Conservation (phyloP, 1,284 basidiomycete genomes). For the Garcileccinum viscosum region DNA sequence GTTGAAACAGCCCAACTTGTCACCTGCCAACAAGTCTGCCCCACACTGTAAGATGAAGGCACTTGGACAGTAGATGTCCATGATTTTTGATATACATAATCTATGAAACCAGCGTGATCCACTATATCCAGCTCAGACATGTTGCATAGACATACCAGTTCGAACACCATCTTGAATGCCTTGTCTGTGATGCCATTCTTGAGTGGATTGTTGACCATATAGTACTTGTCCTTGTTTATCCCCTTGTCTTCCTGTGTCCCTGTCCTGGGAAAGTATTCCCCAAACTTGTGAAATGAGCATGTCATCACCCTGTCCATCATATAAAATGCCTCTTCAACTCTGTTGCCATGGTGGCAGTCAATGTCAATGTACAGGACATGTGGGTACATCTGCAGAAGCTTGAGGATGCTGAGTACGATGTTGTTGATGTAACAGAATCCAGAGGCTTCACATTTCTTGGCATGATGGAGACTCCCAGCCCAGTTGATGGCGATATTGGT, state of each 20-base stretch:
- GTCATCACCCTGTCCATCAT: slow-evolving; percentile 98
- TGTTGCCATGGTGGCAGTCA: slow-evolving; percentile 98
- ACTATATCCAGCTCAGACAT: not conserved
- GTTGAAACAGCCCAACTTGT: slow-evolving; percentile 97
- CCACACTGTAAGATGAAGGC: slow-evolving; percentile 96
- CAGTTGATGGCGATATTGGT: slow-evolving; percentile 96
- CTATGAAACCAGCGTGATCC: slow-evolving; percentile 44
- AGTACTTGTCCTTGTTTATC: slow-evolving; percentile 85
- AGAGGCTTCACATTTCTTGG: slow-evolving; percentile 95
- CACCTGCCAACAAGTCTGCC: slow-evolving; percentile 92
- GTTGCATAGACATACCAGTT: slow-evolving; percentile 68
- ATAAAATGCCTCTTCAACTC: slow-evolving; percentile 99
- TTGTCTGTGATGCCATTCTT: slow-evolving; percentile 94
- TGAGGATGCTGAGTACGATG: slow-evolving; percentile 90
- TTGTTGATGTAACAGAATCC: slow-evolving; percentile 99
- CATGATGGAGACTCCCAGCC: slow-evolving; percentile 98
- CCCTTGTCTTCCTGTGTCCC: slow-evolving; percentile 89
- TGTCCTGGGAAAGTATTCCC: slow-evolving; percentile 97
- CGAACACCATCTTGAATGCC: slow-evolving; percentile 82
- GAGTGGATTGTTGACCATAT: slow-evolving; percentile 92
- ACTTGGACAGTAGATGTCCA: slow-evolving; percentile 90
- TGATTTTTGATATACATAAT: slow-evolving; percentile 85
- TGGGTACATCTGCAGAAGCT: slow-evolving; percentile 81
- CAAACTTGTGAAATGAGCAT: slow-evolving; percentile 94
- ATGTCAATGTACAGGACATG: slow-evolving; percentile 98